Evolutionary conservation across 352 stramenopile genomes (phyloP).

Genomic region (Halophytophthora batemanensis): DNA sequence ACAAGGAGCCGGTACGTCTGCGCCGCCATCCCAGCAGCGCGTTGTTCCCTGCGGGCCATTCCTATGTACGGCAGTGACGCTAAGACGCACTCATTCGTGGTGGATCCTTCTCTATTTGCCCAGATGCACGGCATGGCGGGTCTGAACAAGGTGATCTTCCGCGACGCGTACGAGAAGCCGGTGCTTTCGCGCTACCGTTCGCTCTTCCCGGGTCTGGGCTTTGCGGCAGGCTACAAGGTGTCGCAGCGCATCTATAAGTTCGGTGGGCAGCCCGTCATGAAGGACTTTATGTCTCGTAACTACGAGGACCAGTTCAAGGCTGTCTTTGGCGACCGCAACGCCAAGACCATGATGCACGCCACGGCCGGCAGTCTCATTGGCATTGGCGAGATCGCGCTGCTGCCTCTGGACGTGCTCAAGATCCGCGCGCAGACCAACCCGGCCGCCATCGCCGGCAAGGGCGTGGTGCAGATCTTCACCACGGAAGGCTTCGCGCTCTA

Average conservation of each 20-base stretch:
- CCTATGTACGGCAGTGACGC: background rate
- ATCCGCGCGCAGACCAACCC: slow-evolving; percentile 96
- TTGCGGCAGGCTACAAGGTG: slow-evolving; percentile 95
- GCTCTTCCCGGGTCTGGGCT: slow-evolving; percentile 91
- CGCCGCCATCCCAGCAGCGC: slow-evolving; percentile 11
- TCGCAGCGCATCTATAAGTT: slow-evolving; percentile 98
- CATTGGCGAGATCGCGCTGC: slow-evolving; percentile 92
- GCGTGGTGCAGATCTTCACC: slow-evolving; percentile 91
- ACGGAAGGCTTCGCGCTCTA: slow-evolving; percentile 92
- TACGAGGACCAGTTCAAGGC: slow-evolving; percentile 87
- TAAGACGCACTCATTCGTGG: slow-evolving; percentile 1
- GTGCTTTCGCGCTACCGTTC: slow-evolving; percentile 77
- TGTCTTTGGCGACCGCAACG: slow-evolving; percentile 90
- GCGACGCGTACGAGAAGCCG: slow-evolving; percentile 79
- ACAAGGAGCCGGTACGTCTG: slow-evolving; percentile 56
- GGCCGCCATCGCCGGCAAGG: slow-evolving; percentile 87
- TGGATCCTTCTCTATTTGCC: slow-evolving; percentile 1
- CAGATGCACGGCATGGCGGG: slow-evolving; percentile 42
- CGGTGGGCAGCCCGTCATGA: slow-evolving; percentile 92
- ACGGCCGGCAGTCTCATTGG: slow-evolving; percentile 92
- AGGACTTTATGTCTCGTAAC: slow-evolving; percentile 90
- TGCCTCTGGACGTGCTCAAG: slow-evolving; percentile 96
- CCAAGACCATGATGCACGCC: slow-evolving; percentile 93
- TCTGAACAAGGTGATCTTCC: slow-evolving; percentile 87
- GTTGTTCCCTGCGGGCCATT: too few species aligned